phyloP scores from a whole-genome alignment of 129 eudicot genomes.

The Artemisia annua region DNA sequence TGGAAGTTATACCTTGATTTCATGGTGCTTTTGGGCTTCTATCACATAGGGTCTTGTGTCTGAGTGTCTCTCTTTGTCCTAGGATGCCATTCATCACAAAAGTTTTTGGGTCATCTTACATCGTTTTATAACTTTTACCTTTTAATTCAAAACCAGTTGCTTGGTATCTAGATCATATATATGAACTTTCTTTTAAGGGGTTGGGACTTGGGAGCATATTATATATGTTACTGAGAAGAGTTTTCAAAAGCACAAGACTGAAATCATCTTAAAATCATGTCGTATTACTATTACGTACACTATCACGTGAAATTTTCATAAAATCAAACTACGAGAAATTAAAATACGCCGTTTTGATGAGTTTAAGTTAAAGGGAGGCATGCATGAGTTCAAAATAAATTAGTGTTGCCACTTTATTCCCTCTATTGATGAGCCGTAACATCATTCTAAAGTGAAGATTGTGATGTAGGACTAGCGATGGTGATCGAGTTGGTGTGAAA shows the following conservation, averaged over 20 bases:
- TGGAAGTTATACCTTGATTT: slow-evolving; percentile 34
- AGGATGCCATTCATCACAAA: slow-evolving; percentile 45
- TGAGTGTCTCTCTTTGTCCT: slow-evolving; percentile 24
- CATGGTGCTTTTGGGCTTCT: slow-evolving; percentile 34
- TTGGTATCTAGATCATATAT: slow-evolving; percentile 19
- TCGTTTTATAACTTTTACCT: slow-evolving; percentile 28
- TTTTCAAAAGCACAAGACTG: no score
- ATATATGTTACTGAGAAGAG: not conserved
- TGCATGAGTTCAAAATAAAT: no score
- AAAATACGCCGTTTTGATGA: no score
- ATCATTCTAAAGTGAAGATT: not conserved
- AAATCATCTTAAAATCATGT: no score
- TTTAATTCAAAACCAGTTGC: slow-evolving; percentile 31
- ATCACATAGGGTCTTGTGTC: slow-evolving; percentile 36
- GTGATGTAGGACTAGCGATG: not conserved
- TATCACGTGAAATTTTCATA: no score
- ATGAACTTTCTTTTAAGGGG: not conserved
- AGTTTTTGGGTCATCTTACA: slow-evolving; percentile 36
- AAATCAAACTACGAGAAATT: no score
- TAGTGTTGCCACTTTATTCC: not conserved
- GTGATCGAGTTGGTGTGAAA: not conserved
- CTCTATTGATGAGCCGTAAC: not conserved
- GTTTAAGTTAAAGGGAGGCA: no score
- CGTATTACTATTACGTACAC: no score
- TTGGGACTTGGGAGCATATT: not conserved